These are phyloP conservation scores for Luffa acutangula DNA, from an alignment of 306 rosid genomes.

Conservation along the genomic window DNA sequence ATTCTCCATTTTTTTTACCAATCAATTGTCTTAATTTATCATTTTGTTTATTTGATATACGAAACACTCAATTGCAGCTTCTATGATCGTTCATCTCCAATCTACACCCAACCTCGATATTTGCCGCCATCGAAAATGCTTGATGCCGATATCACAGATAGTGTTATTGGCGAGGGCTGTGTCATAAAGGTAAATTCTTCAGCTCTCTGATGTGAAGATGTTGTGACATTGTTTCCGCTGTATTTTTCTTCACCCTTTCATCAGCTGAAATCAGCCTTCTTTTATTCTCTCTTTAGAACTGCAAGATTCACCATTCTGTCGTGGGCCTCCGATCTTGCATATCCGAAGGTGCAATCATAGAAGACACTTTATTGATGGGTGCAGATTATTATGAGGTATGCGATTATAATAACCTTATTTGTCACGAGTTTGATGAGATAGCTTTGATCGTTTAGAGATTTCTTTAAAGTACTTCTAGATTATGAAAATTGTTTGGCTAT, in stretches of 20 bases:
- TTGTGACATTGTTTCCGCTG: neutral
- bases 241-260: neutral
- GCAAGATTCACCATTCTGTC: slow-evolving; percentile 93
- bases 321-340: slow-evolving; percentile 93
- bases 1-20: neutral
- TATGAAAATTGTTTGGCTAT: neutral
- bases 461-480: neutral
- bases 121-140: slow-evolving; percentile 99
- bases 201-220: neutral
- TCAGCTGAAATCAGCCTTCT: neutral
- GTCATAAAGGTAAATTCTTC: slow-evolving; percentile 66
- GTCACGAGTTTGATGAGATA: neutral
- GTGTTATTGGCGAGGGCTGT: slow-evolving; percentile 98
- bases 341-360: slow-evolving; percentile 93
- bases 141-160: slow-evolving; percentile 93
- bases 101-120: slow-evolving; percentile 97
- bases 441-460: neutral
- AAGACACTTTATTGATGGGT: slow-evolving; percentile 91
- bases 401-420: neutral
- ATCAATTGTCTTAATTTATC: neutral
- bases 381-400: slow-evolving; percentile 96
- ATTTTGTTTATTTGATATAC: neutral
- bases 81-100: slow-evolving; percentile 96
- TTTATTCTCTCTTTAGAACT: slow-evolving; percentile 44
- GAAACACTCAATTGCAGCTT: slow-evolving; percentile 39